A percentile compares a stretch with the other conserved stretches of the same genome.
Conservation (phyloP, 202 grass and related monocot genomes). For the Digitaria exilis region DNA sequence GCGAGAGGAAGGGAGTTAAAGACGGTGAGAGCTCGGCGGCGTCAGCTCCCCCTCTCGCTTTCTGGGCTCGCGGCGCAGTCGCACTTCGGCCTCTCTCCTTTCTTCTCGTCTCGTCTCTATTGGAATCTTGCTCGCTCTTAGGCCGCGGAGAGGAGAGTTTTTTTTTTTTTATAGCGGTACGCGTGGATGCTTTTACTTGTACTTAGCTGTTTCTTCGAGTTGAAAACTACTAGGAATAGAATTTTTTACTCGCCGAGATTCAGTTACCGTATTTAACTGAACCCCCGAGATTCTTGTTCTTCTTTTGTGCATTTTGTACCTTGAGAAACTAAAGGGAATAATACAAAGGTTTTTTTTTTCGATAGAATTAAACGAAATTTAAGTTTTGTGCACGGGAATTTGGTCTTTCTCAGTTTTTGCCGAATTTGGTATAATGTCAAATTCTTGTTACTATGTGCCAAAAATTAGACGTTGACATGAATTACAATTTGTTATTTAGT, state of each 20-base stretch:
- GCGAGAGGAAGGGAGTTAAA: neutral
- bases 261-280: conserved; percentile 21
- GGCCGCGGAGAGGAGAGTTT: neutral
- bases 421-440: neutral
- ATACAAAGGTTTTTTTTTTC: no score
- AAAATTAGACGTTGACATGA: neutral
- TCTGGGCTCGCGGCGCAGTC: neutral
- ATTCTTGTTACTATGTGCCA: neutral
- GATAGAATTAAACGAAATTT: no score
- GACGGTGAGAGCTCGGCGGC: conserved; percentile 21
- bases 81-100: neutral
- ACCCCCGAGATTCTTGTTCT: conserved; percentile 24
- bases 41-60: neutral
- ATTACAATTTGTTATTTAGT: neutral
- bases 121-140: neutral
- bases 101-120: neutral
- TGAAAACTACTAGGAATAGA: neutral
- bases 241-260: conserved; percentile 15
- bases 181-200: conserved; percentile 34
- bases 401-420: no score
- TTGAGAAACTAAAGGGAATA: neutral
- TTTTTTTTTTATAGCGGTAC: conserved; percentile 32
- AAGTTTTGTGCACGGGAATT: neutral
- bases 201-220: neutral
- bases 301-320: neutral